phyloP scores from a whole-genome alignment of 768 basidiomycete genomes.

The Heimioporus sp. region DNA sequence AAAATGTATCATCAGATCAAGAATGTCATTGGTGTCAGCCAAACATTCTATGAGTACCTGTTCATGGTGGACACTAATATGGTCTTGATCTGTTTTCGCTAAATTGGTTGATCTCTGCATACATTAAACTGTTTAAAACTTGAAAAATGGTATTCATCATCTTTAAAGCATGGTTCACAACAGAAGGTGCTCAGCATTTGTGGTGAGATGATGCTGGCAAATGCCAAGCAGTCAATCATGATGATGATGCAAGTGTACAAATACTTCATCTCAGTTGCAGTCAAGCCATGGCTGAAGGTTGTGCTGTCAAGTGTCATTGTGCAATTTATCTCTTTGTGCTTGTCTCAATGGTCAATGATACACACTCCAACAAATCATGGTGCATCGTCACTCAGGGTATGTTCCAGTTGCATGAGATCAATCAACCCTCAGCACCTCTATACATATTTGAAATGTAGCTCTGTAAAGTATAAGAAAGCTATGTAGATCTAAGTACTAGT shows the following conservation, averaged over 20 bases:
- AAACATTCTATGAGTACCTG: constrained; percentile 95
- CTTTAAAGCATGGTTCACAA: constrained; percentile 88
- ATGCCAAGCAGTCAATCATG: constrained; percentile 91
- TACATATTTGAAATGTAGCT: too few relatives aligned
- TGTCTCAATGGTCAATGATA: too few relatives aligned
- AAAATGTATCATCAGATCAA: constrained; percentile 99
- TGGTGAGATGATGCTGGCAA: constrained; percentile 91
- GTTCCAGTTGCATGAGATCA: too few relatives aligned
- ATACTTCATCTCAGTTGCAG: constrained; percentile 99
- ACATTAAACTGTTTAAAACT: constrained; percentile 34
- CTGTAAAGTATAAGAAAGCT: too few relatives aligned
- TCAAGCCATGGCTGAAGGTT: too few relatives aligned
- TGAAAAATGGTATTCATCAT: neutral
- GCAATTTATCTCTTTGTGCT: too few relatives aligned
- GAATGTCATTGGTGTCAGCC: constrained; percentile 99
- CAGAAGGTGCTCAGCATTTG: constrained; percentile 91
- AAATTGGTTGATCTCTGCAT: constrained; percentile 93
- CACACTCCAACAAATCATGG: too few relatives aligned
- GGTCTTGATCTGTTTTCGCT: constrained; percentile 80
- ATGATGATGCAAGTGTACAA: constrained; percentile 99
- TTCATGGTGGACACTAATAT: constrained; percentile 97
- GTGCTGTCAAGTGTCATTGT: too few relatives aligned
- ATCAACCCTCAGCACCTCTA: too few relatives aligned
- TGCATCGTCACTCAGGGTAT: too few relatives aligned
- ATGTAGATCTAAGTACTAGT: too few relatives aligned